phyloP scores from a whole-genome alignment of 1,284 basidiomycete genomes.

The Trametes versicolor region DNA sequence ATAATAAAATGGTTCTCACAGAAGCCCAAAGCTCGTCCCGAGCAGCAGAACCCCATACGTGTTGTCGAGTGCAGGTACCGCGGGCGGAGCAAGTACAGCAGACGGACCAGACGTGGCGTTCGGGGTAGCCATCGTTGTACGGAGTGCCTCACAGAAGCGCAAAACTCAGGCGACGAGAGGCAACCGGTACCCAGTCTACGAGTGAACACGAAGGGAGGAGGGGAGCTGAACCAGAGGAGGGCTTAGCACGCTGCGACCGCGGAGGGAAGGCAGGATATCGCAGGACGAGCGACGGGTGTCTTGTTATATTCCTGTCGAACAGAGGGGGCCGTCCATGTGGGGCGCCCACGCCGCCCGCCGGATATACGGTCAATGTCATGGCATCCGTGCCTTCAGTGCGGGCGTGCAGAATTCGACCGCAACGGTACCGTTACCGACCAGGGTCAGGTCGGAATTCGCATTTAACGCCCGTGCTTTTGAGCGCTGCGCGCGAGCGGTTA shows the following conservation, averaged over 20 bases:
- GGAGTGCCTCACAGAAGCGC: background rate
- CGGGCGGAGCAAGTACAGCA: background rate
- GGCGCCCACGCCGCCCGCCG: too few species aligned
- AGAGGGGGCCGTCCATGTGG: too few species aligned
- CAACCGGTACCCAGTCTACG: background rate
- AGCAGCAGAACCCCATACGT: conserved; percentile 5
- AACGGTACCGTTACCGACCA: too few species aligned
- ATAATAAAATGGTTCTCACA: background rate
- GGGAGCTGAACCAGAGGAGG: background rate
- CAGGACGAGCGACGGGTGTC: too few species aligned
- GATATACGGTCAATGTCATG: too few species aligned
- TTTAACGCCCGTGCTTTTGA: too few species aligned
- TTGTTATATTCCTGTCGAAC: too few species aligned
- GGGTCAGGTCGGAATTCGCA: too few species aligned
- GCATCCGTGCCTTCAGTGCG: too few species aligned
- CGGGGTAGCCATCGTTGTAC: background rate
- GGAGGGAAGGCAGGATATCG: background rate
- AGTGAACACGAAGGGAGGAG: background rate
- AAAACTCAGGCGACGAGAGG: background rate
- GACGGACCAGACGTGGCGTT: background rate
- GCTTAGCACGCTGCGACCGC: background rate
- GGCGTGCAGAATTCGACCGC: too few species aligned
- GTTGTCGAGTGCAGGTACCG: conserved; percentile 5
- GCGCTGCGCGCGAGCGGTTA: too few species aligned
- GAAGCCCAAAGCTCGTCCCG: conserved; percentile 10